A percentile compares a stretch with the other conserved stretches of the same genome.
phyloP scores from a whole-genome alignment of 306 rosid species.

The Dryas alaskensis region DNA sequence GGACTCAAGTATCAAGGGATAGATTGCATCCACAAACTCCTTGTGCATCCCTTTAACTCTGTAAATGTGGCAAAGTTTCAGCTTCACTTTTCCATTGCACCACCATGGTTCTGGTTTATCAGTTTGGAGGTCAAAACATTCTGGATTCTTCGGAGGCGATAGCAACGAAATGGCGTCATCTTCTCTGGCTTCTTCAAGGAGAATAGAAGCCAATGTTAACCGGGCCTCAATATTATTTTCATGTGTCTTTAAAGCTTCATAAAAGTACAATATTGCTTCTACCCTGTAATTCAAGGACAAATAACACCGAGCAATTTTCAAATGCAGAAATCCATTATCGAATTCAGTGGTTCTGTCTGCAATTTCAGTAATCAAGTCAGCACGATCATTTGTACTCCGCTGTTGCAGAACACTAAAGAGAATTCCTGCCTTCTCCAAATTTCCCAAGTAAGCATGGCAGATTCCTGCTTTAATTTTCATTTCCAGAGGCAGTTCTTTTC shows the following conservation, averaged over 20 bases:
- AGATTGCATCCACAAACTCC: constrained; percentile 44
- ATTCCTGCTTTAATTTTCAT: constrained; percentile 71
- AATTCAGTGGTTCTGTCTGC: constrained; percentile 45
- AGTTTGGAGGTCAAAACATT: constrained; percentile 43
- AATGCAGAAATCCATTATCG: constrained; percentile 37
- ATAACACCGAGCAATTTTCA: constrained; percentile 72
- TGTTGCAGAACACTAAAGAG: constrained; percentile 52
- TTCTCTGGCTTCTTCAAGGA: constrained; percentile 70
- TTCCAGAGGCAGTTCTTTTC: constrained; percentile 49
- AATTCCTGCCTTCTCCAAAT: constrained; percentile 63
- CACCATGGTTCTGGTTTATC: constrained; percentile 70
- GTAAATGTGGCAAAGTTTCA: constrained; percentile 45
- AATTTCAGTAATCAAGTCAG: constrained; percentile 51
- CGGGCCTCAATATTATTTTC: constrained; percentile 69
- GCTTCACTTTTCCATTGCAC: constrained; percentile 50
- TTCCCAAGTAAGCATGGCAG: constrained; percentile 67
- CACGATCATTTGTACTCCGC: constrained; percentile 36
- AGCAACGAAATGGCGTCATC: constrained; percentile 77
- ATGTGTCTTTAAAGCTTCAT: constrained; percentile 60
- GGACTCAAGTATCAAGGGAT: constrained; percentile 42
- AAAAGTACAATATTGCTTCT: constrained; percentile 59
- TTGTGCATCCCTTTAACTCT: constrained; percentile 41
- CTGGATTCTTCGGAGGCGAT: constrained; percentile 58
- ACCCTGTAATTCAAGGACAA: constrained; percentile 48
- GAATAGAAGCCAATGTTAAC: constrained; percentile 74